Evolutionary conservation across 2,329 filamentous ascomycete species (phyloP).

Genomic region (Hyphodiscus sp.): DNA sequence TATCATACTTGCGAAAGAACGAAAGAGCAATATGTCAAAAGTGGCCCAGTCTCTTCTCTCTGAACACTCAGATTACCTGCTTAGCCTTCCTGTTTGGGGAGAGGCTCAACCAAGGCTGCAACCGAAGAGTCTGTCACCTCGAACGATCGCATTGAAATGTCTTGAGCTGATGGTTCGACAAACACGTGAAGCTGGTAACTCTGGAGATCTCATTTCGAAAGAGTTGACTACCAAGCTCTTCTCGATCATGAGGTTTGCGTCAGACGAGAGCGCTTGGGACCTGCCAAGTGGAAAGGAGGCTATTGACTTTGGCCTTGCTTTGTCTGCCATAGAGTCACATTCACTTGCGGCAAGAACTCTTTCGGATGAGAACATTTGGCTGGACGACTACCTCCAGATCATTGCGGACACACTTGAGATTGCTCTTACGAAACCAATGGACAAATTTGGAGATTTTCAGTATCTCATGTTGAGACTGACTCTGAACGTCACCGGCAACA

Average conservation of each 20-base stretch:
- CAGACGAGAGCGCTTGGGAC: slow-evolving; percentile 22
- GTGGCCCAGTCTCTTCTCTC: slow-evolving; percentile 50
- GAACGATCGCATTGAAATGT: slow-evolving; percentile 56
- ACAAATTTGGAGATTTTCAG: slow-evolving; percentile 32
- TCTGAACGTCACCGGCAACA: slow-evolving; percentile 82
- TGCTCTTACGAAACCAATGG: slow-evolving; percentile 32
- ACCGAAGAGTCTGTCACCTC: slow-evolving; percentile 50
- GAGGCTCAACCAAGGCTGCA: slow-evolving; percentile 39
- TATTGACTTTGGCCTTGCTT: slow-evolving; percentile 35
- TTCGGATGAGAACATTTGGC: slow-evolving; percentile 38
- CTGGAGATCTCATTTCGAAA: slow-evolving; percentile 42
- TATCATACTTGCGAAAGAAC: slow-evolving; percentile 53
- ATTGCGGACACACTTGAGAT: slow-evolving; percentile 41
- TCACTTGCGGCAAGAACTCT: slow-evolving; percentile 43
- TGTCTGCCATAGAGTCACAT: slow-evolving; percentile 50
- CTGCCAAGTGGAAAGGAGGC: slow-evolving; percentile 17
- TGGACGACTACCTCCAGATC: slow-evolving; percentile 43
- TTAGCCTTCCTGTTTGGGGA: slow-evolving; percentile 54
- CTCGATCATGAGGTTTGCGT: slow-evolving; percentile 31
- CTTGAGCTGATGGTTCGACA: slow-evolving; percentile 52
- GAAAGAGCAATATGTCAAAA: slow-evolving; percentile 63
- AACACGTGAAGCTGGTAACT: slow-evolving; percentile 41
- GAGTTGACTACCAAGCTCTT: slow-evolving; percentile 45
- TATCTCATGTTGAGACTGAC: slow-evolving; percentile 55
- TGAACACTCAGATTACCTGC: slow-evolving; percentile 47